These are phyloP conservation scores for Crucihimalaya himalaica DNA, from an alignment of 345 rosid genomes.

Conservation along the genomic window DNA sequence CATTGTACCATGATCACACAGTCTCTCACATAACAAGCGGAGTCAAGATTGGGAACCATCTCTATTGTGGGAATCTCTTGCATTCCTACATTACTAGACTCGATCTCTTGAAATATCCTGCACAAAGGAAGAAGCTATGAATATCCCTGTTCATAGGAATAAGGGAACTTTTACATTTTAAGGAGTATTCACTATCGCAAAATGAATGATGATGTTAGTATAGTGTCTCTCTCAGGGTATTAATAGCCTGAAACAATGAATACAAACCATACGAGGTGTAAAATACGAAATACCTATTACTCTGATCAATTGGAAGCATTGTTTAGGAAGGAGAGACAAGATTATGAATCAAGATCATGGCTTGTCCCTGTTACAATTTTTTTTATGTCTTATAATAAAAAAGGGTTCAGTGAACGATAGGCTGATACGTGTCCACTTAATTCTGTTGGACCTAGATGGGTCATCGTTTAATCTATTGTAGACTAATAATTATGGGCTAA, in stretches of 20 bases:
- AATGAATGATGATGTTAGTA: neutral
- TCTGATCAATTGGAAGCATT: neutral
- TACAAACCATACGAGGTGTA: neutral
- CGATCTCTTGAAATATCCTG: slow-evolving; percentile 46
- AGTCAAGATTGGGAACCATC: slow-evolving; percentile 53
- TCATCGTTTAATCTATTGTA: no score
- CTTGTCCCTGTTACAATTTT: no score
- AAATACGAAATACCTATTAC: neutral
- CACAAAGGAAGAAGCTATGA: slow-evolving; percentile 31
- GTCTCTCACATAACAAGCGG: slow-evolving; percentile 43
- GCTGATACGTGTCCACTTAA: no score
- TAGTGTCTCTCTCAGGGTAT: neutral
- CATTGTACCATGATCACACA: slow-evolving; percentile 52
- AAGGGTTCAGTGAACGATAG: no score
- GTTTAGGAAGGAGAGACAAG: neutral
- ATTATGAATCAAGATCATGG: no score
- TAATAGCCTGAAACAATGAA: neutral
- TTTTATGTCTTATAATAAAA: no score
- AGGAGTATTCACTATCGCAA: neutral
- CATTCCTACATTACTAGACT: slow-evolving; percentile 51
- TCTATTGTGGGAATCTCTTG: slow-evolving; percentile 53
- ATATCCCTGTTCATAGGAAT: neutral
- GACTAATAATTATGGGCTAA: no score
- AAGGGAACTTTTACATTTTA: neutral
- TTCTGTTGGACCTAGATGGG: no score